Evolutionary conservation across 1,139 yeast species (phyloP).

Genomic region (Protomyces inouyei): DNA sequence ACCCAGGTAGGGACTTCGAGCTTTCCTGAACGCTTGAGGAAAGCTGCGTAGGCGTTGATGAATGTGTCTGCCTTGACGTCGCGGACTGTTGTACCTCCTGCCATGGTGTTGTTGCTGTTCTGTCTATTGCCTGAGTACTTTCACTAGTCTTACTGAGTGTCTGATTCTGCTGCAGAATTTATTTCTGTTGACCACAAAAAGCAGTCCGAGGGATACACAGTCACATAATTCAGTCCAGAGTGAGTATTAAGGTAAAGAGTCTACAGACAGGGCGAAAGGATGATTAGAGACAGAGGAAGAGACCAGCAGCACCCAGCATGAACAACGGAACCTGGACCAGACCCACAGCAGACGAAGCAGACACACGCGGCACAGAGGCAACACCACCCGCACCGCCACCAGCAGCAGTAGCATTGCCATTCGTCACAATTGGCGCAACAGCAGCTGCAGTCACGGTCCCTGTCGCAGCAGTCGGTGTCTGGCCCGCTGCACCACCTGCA

Average conservation of each 20-base stretch:
- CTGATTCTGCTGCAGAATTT: not conserved
- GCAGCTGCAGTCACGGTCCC: not conserved
- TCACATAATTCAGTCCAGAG: not conserved
- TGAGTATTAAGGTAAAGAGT: not conserved
- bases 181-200: not conserved
- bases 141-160: not conserved
- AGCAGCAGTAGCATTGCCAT: not conserved
- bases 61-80: slow-evolving; percentile 41
- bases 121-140: not conserved
- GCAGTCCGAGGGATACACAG: not conserved
- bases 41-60: slow-evolving; percentile 98
- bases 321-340: not conserved
- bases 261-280: not conserved
- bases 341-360: not conserved
- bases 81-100: slow-evolving; percentile 20
- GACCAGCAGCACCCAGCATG: not conserved
- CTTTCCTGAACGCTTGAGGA: slow-evolving; percentile 89
- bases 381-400: not conserved
- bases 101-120: slow-evolving; percentile 7
- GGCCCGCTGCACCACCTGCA: not conserved
- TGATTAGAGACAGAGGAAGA: not conserved
- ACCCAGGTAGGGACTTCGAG: slow-evolving; percentile 99
- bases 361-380: not conserved
- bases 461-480: not conserved
- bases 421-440: not conserved